phyloP scores from a whole-genome alignment of 2,329 filamentous ascomycete genomes.

The Ilyonectria robusta region DNA sequence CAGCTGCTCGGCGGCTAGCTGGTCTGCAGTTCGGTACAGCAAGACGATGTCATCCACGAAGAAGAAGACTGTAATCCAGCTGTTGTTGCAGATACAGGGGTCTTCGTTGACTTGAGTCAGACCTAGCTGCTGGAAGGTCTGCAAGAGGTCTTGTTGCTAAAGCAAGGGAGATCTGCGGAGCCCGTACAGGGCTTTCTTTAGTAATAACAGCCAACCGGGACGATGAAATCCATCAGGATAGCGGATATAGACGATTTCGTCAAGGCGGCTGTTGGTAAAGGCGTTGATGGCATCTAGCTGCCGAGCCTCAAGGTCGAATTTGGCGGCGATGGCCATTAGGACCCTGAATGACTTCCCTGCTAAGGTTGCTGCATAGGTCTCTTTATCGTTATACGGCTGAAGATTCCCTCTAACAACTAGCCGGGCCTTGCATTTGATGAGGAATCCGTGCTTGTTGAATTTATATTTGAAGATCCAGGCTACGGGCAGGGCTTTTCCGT shows the following conservation, averaged over 20 bases:
- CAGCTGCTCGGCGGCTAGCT: background rate
- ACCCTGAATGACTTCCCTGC: background rate
- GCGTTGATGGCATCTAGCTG: too few species aligned
- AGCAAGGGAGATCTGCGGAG: too few species aligned
- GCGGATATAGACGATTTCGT: too few species aligned
- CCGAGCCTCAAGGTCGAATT: too few species aligned
- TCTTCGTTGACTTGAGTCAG: background rate
- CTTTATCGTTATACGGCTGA: background rate
- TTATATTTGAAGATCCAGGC: conserved; percentile 30
- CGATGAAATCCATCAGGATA: too few species aligned
- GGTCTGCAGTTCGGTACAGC: background rate
- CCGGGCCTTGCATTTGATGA: conserved; percentile 10
- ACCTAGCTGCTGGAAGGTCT: too few species aligned
- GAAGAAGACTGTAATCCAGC: background rate
- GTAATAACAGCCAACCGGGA: too few species aligned
- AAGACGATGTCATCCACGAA: background rate
- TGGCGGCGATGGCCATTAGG: too few species aligned
- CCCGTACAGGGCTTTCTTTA: too few species aligned
- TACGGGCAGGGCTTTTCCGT: background rate
- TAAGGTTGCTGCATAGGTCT: conserved; percentile 8
- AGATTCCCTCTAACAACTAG: conserved; percentile 27
- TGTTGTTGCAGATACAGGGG: background rate
- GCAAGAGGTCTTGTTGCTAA: too few species aligned
- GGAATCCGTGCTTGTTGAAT: conserved; percentile 19
- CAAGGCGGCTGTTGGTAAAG: too few species aligned